Percentiles rank a stretch among this genome's conserved stretches.
phyloP scores from a whole-genome alignment of 164 flowering plant genomes.

The Pachysandra terminalis region DNA sequence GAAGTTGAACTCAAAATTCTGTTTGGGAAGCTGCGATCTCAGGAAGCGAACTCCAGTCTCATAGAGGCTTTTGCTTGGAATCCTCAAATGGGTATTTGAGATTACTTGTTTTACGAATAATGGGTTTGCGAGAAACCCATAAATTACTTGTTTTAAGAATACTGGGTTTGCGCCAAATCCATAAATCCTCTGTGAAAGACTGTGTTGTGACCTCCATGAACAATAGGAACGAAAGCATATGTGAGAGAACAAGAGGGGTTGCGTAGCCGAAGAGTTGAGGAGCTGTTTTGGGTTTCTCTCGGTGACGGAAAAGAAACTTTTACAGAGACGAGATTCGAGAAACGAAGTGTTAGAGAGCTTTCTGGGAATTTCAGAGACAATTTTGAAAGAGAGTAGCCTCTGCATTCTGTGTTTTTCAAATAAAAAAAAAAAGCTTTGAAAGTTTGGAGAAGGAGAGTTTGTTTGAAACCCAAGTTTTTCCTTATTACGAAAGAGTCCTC shows the following conservation, averaged over 20 bases:
- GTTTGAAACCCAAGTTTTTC: not conserved
- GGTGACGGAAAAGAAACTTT: not conserved
- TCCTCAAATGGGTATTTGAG: conserved; percentile 9
- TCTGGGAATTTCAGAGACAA: conserved; percentile 8
- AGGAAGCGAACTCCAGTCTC: not conserved
- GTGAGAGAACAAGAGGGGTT: conserved; percentile 4
- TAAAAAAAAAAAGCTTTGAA: not conserved
- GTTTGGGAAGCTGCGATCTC: conserved; percentile 16
- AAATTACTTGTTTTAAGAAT: conserved; percentile 1
- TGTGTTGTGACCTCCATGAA: conserved; percentile 12
- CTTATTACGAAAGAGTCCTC: not conserved
- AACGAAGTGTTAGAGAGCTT: not conserved
- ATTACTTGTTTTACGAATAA: not conserved
- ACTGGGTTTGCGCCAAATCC: conserved; percentile 8
- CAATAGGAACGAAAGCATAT: not conserved
- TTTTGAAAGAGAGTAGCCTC: conserved; percentile 9
- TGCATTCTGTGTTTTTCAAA: conserved; percentile 6
- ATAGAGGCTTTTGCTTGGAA: not conserved
- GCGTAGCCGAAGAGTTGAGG: not conserved
- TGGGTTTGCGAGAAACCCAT: not conserved
- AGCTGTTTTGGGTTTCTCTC: conserved; percentile 8
- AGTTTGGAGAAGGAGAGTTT: not conserved
- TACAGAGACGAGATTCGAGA: conserved; percentile 3
- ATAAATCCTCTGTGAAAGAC: not conserved
- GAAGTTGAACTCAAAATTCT: conserved; percentile 4